Evolutionary conservation across 2,329 filamentous ascomycete genomes (phyloP).

Genomic region (Fusarium fujikuroi): DNA sequence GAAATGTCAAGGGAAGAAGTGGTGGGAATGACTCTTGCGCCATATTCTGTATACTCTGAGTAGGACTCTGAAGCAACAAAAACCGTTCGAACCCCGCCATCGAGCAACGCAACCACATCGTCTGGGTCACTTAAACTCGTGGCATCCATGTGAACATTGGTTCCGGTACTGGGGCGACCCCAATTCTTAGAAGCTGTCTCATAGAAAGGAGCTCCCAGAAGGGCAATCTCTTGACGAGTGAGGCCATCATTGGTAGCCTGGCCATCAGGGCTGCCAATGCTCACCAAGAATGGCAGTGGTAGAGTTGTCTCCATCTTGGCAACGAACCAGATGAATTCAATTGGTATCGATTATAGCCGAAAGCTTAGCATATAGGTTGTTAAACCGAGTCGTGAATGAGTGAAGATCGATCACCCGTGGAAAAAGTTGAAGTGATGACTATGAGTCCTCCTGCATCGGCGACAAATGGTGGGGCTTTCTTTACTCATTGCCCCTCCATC

Average conservation of each 20-base stretch:
- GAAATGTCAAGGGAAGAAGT: slow-evolving; percentile 60
- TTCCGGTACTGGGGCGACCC: slow-evolving; percentile 60
- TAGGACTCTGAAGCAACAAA: slow-evolving; percentile 82
- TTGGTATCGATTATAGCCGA: slow-evolving; percentile 3
- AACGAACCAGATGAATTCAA: slow-evolving; percentile 12
- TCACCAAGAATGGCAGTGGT: slow-evolving; percentile 71
- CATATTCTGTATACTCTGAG: slow-evolving; percentile 65
- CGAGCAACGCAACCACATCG: slow-evolving; percentile 82
- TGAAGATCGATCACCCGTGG: slow-evolving; percentile 33
- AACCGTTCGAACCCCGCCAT: slow-evolving; percentile 85
- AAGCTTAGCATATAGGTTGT: not conserved
- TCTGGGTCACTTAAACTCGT: slow-evolving; percentile 74
- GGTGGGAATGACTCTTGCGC: slow-evolving; percentile 65
- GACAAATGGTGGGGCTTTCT: slow-evolving; percentile 42
- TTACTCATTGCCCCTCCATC: slow-evolving; percentile 43
- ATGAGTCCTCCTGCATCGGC: slow-evolving; percentile 46
- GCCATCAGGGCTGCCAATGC: slow-evolving; percentile 62
- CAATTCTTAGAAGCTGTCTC: slow-evolving; percentile 62
- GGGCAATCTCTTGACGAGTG: slow-evolving; percentile 65
- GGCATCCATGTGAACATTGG: slow-evolving; percentile 80
- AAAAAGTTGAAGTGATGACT: slow-evolving; percentile 44
- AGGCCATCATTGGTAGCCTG: slow-evolving; percentile 64
- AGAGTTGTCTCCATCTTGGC: slow-evolving; percentile 71
- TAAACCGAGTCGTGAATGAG: slow-evolving; percentile 33
- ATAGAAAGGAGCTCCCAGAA: slow-evolving; percentile 69